These are phyloP conservation scores for Cucurbita argyrosperma DNA, from an alignment of 306 rosid genomes.

Conservation along the genomic window DNA sequence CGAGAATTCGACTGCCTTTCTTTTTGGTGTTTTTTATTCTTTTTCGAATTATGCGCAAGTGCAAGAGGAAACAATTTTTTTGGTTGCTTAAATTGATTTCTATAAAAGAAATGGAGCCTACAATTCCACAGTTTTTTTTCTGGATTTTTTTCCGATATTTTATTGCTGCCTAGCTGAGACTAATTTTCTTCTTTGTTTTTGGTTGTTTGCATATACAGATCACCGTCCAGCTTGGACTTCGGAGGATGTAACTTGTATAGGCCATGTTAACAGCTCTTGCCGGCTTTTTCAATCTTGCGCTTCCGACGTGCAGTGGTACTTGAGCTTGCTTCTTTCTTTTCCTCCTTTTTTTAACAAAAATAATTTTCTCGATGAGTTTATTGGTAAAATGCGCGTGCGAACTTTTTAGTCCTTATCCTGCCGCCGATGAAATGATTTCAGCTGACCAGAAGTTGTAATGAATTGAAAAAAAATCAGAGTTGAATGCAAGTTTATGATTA, in stretches of 20 bases:
- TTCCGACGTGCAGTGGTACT: conserved; percentile 45
- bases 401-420: neutral
- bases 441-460: neutral
- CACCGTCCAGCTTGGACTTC: conserved; percentile 63
- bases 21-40: neutral
- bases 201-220: conserved; percentile 16
- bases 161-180: neutral
- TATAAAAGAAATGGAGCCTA: neutral
- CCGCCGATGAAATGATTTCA: neutral
- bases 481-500: neutral
- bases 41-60: neutral
- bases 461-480: neutral
- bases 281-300: conserved; percentile 32
- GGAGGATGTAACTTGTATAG: conserved; percentile 37
- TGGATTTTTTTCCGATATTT: neutral
- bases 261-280: conserved; percentile 39
- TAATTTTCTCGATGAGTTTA: neutral
- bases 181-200: neutral
- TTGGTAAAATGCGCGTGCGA: neutral
- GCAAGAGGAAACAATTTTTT: neutral
- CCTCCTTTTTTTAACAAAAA: neutral
- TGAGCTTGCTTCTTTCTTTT: neutral
- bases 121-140: neutral
- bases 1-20: neutral
- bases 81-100: neutral